Evolutionary conservation across 495 filamentous ascomycete genomes (phyloP).

Genomic region (Tetracladium setigerum): DNA sequence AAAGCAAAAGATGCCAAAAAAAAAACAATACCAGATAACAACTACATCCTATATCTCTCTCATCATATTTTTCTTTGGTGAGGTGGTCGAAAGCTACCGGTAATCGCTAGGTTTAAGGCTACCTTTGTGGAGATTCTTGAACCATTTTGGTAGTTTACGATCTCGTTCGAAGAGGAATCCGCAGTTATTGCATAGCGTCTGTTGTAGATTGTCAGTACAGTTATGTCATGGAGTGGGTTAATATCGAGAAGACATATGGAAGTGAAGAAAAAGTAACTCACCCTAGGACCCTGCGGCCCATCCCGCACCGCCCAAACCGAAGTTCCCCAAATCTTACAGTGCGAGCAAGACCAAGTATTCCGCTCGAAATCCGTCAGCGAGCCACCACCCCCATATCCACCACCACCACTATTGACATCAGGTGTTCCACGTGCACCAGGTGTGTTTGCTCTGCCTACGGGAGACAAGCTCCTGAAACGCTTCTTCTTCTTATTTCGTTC

Average conservation of each 20-base stretch:
- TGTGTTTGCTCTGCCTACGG: constrained; percentile 56
- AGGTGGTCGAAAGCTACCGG: no score
- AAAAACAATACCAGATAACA: no score
- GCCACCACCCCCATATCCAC: constrained; percentile 57
- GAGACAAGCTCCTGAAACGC: constrained; percentile 83
- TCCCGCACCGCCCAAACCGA: constrained; percentile 93
- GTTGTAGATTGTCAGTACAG: constrained; percentile 8
- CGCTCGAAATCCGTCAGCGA: constrained; percentile 70
- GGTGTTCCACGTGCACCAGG: constrained; percentile 69
- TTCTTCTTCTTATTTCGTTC: constrained; percentile 91
- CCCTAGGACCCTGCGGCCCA: constrained; percentile 76
- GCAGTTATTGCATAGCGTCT: constrained; percentile 95
- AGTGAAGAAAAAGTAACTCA: constrained; percentile 37
- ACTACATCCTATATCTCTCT: no score
- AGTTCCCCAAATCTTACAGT: constrained; percentile 82
- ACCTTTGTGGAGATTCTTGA: constrained; percentile 59
- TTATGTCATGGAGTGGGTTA: no score
- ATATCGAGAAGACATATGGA: background rate
- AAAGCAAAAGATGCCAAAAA: no score
- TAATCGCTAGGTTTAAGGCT: constrained; percentile 28
- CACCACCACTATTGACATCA: constrained; percentile 55
- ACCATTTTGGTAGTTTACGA: constrained; percentile 76
- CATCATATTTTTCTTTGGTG: no score
- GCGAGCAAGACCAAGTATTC: constrained; percentile 78
- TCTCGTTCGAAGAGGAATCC: constrained; percentile 83